A percentile compares a stretch with the other conserved stretches of the same genome.
Conservation (phyloP, 2,329 filamentous ascomycete species). For the Scopulariopsis brevicaulis region DNA sequence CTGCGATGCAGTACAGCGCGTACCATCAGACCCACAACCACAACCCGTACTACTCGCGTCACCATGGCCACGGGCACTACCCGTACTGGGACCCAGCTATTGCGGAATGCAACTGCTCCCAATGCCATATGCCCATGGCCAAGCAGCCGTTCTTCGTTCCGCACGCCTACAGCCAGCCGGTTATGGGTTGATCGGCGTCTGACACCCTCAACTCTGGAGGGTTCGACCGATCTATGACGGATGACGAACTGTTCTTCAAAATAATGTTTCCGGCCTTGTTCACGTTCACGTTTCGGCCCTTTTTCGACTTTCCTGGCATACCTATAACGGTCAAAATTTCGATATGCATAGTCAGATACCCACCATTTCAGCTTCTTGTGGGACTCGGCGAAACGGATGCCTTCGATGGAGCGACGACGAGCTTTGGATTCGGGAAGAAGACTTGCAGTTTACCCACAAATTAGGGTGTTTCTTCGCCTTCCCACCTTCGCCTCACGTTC, state of each 20-base stretch:
- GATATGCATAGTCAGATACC: constrained; percentile 6
- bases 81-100: constrained; percentile 41
- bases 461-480: background rate
- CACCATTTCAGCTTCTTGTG: background rate
- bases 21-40: constrained; percentile 26
- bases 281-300: background rate
- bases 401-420: background rate
- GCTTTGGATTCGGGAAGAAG: background rate
- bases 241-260: background rate
- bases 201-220: background rate
- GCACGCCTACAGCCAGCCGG: constrained; percentile 40
- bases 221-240: background rate
- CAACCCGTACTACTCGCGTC: constrained; percentile 25
- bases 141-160: constrained; percentile 34
- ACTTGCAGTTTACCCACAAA: background rate
- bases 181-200: constrained; percentile 32
- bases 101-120: constrained; percentile 36
- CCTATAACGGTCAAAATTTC: background rate
- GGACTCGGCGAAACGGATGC: background rate
- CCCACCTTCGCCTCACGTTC: background rate
- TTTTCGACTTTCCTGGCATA: background rate
- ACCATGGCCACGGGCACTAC: constrained; percentile 20
- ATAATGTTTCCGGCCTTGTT: background rate
- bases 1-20: constrained; percentile 26
- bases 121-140: constrained; percentile 33